A percentile compares a stretch with the other conserved stretches of the same genome.
Conservation (phyloP, 2,329 filamentous ascomycete genomes). For the Pseudocercospora cruenta region DNA sequence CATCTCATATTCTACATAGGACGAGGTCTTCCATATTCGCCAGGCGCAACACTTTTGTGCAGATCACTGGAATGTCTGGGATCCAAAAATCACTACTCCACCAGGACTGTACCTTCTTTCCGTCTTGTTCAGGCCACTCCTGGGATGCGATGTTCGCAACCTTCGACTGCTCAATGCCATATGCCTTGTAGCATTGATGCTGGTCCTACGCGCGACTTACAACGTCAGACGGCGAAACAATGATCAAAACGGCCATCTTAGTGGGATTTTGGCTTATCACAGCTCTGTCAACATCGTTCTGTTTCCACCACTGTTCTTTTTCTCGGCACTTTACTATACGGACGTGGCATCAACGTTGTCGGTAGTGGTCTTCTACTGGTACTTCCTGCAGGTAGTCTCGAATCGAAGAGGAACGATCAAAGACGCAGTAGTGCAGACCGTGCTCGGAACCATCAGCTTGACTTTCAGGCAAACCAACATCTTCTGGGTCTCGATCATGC, state of each 20-base stretch:
- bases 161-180: conserved; percentile 46
- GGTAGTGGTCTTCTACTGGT: conserved; percentile 70
- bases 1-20: conserved; percentile 54
- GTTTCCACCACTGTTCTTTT: conserved; percentile 94
- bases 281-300: conserved; percentile 77
- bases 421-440: conserved; percentile 40
- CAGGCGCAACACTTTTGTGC: conserved; percentile 88
- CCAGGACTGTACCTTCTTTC: conserved; percentile 68
- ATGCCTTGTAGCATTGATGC: conserved; percentile 42
- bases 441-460: conserved; percentile 68
- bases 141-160: conserved; percentile 45
- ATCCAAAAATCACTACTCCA: conserved; percentile 96
- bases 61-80: conserved; percentile 77
- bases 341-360: conserved; percentile 80
- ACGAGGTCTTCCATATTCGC: conserved; percentile 86
- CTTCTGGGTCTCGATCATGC: conserved; percentile 86
- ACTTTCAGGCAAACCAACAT: conserved; percentile 92
- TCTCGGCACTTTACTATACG: conserved; percentile 92
- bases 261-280: conserved; percentile 41
- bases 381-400: conserved; percentile 45
- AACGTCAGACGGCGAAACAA: conserved; percentile 29
- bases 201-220: conserved; percentile 33
- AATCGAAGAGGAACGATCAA: conserved; percentile 25
- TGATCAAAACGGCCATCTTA: conserved; percentile 16
- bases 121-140: conserved; percentile 43